Evolutionary conservation across 306 rosid species (phyloP), one percentile per base, ranked within the genome.

Genomic region (Pyrus communis): DNA sequence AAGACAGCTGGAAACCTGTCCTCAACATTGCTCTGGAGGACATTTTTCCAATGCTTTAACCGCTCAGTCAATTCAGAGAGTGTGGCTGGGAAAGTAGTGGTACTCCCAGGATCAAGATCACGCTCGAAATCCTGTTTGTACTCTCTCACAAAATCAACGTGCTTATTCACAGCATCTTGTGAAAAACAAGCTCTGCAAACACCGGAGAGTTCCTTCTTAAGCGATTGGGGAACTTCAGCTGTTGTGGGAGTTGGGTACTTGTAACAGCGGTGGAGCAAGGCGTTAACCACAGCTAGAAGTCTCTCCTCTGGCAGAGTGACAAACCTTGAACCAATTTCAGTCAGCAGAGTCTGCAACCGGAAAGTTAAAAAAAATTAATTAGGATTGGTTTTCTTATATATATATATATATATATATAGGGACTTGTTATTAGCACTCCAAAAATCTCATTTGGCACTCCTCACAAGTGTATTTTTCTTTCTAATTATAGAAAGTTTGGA

Each of bases 141-240:
- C 82, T 96, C 99, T 86, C 98, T 84, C 43, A 96, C 99, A 86
- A 96, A 93, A 85, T 96, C 99, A 81, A 96, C 98, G 67, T 96
- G 99, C 84, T 96, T 96, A 87, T 87, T 93, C 71, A 96, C 92
- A 70, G 99, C 99, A 84, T 96, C 99, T 42, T 96, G 91, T 5
- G 98, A 96, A 83, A 96, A 96, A 87, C 99, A 96, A 83, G 99
- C 99, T 87, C 96, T 84, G 77, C 99, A 96, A 87, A 96, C 99
- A n/a, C 98, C 98, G 4, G 99, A 91, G 71, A 96, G 97, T 88
- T 96, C 99, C 82, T 93, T 96, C 87, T 93, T 96, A 60, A 96
- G 99, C 82, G 99, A 96, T 70, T 91, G 98, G 74, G 99, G 99
- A 81, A 96, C 99, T 89, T 96, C 99, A 69, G 99, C 99, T 31